These are phyloP conservation scores for Trichosanthes cucumerina DNA, from an alignment of 306 rosid genomes.

Conservation along the genomic window DNA sequence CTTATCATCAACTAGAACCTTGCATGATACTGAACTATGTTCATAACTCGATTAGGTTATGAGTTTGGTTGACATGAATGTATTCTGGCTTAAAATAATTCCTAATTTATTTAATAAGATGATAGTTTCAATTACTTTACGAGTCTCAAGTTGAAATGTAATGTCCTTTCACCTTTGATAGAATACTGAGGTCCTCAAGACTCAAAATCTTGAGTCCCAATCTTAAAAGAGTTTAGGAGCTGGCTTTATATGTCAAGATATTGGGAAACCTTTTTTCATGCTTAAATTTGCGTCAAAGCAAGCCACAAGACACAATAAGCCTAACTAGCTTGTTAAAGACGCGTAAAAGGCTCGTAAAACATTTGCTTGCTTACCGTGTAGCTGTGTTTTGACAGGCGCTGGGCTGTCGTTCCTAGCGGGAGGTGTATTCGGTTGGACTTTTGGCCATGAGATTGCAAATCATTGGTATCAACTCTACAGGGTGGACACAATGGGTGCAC, in stretches of 20 bases:
- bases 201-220: background rate
- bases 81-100: background rate
- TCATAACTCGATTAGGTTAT: background rate
- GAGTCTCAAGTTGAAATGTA: background rate
- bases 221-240: background rate
- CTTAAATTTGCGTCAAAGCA: background rate
- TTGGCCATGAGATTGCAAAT: conserved; percentile 63
- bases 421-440: conserved; percentile 54
- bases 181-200: background rate
- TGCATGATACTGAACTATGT: background rate
- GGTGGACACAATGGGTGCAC: conserved; percentile 63
- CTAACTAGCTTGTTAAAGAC: background rate
- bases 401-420: conserved; percentile 66
- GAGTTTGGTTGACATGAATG: background rate
- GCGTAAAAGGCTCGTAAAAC: background rate
- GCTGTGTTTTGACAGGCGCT: conserved; percentile 41
- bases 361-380: background rate
- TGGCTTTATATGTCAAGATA: background rate
- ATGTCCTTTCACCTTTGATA: background rate
- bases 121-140: background rate
- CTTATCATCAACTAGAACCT: background rate
- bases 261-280: background rate
- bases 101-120: background rate
- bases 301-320: background rate
- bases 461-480: conserved; percentile 75